Percentiles rank a stretch among this genome's conserved stretches.
phyloP scores from a whole-genome alignment of 169 alveolate species.

The Plasmodium yoelii region DNA sequence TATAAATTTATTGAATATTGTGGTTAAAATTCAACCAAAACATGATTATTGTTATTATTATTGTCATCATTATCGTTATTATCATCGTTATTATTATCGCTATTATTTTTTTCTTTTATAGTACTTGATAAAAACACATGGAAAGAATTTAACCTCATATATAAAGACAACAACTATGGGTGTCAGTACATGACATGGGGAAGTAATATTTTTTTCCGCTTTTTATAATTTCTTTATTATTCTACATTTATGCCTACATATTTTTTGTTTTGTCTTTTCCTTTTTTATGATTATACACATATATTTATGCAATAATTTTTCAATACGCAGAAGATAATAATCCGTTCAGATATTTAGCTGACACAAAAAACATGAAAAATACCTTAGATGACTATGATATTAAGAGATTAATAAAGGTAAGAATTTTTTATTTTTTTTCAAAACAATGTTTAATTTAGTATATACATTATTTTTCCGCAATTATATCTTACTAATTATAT shows the following conservation, averaged over 20 bases:
- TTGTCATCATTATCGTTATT: too few species aligned
- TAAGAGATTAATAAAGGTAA: conserved; percentile 74
- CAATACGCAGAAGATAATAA: conserved; percentile 46
- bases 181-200: conserved; percentile 74
- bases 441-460: not conserved
- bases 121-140: conserved; percentile 69
- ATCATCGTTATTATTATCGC: too few species aligned
- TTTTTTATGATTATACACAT: not conserved
- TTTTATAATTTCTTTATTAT: not conserved
- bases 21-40: not conserved
- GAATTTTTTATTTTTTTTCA: not conserved
- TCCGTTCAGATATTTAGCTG: conserved; percentile 60
- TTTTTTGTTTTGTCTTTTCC: not conserved
- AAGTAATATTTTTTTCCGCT: conserved; percentile 18
- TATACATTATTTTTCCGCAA: not conserved
- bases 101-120: conserved; percentile 12
- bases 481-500: conserved; percentile 3
- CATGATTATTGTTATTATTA: not conserved
- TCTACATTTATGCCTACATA: not conserved
- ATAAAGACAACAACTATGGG: conserved; percentile 58
- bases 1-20: not conserved
- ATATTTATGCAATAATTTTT: not conserved
- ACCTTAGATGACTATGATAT: conserved; percentile 55
- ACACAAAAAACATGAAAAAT: conserved; percentile 36
- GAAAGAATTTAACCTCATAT: conserved; percentile 65